phyloP scores from a whole-genome alignment of 139 green algal species.

The Tetradesmus lagerheimii region DNA sequence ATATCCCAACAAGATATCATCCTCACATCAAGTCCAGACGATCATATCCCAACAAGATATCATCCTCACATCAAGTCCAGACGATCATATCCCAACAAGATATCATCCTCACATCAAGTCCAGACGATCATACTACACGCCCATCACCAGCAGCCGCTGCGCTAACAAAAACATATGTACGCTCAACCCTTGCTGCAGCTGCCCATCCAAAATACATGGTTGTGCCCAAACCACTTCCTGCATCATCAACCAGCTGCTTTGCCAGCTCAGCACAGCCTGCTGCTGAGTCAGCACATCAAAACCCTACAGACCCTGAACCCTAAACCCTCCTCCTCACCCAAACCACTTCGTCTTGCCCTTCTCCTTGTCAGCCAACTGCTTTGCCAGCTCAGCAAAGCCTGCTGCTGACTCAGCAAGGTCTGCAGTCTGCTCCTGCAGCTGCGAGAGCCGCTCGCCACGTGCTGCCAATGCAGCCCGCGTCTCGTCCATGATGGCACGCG shows the following conservation, averaged over 20 bases:
- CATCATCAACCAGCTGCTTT: background rate
- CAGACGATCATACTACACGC: no score
- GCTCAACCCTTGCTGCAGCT: no score
- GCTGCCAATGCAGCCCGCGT: conserved; percentile 58
- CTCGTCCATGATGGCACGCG: conserved; percentile 56
- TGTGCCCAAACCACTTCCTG: background rate
- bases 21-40: no score
- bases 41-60: no score
- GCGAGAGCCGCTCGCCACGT: conserved; percentile 63
- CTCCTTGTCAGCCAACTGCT: conserved; percentile 67
- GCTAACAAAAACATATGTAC: no score
- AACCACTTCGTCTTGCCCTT: conserved; percentile 63
- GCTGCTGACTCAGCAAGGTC: conserved; percentile 63
- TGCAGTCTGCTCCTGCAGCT: conserved; percentile 63
- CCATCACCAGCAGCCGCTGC: no score
- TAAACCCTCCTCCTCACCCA: conserved; percentile 16
- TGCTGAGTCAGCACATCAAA: conserved; percentile 48
- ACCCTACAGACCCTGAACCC: background rate
- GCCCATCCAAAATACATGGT: no score
- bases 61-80: no score
- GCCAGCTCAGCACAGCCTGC: conserved; percentile 70
- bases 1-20: no score
- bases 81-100: no score
- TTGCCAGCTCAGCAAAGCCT: conserved; percentile 70
- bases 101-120: no score